phyloP scores from a whole-genome alignment of 83 land plant species.

The Thuja plicata region DNA sequence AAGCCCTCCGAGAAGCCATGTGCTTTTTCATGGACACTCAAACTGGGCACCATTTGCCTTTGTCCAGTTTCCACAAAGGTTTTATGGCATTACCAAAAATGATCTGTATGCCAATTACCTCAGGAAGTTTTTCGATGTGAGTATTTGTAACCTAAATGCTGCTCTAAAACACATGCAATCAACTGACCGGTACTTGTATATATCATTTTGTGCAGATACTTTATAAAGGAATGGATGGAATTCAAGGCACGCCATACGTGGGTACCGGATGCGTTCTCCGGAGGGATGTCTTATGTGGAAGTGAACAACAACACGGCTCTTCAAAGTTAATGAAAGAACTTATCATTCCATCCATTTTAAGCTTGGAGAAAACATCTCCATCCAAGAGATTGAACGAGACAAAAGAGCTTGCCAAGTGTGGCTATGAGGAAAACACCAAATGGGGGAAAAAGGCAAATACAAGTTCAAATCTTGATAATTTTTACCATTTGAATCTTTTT shows the following conservation, averaged over 20 bases:
- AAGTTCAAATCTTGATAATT: not conserved
- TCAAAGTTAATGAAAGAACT: not conserved
- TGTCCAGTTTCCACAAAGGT: constrained; percentile 54
- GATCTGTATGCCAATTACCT: constrained; percentile 35
- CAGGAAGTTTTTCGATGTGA: constrained; percentile 21
- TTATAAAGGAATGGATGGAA: constrained; percentile 31
- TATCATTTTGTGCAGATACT: constrained; percentile 20
- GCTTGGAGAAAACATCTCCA: not conserved
- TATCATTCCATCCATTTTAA: not conserved
- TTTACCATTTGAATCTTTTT: not conserved
- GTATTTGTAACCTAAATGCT: not conserved
- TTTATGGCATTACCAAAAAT: constrained; percentile 39
- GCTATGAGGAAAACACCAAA: constrained; percentile 27
- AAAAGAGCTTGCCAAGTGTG: constrained; percentile 28
- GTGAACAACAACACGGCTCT: not conserved
- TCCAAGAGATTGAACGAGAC: not conserved
- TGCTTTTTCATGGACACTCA: constrained; percentile 66
- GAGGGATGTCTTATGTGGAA: constrained; percentile 38
- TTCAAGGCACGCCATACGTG: constrained; percentile 22
- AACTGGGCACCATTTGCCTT: constrained; percentile 31
- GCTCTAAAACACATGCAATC: not conserved
- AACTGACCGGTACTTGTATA: not conserved
- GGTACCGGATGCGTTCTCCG: constrained; percentile 53
- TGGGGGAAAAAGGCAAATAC: constrained; percentile 50
- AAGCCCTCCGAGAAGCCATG: constrained; percentile 38